These are phyloP conservation scores for Marchantia paleacea DNA, from an alignment of 225 moss, liverwort and hornwort genomes.

Conservation along the genomic window DNA sequence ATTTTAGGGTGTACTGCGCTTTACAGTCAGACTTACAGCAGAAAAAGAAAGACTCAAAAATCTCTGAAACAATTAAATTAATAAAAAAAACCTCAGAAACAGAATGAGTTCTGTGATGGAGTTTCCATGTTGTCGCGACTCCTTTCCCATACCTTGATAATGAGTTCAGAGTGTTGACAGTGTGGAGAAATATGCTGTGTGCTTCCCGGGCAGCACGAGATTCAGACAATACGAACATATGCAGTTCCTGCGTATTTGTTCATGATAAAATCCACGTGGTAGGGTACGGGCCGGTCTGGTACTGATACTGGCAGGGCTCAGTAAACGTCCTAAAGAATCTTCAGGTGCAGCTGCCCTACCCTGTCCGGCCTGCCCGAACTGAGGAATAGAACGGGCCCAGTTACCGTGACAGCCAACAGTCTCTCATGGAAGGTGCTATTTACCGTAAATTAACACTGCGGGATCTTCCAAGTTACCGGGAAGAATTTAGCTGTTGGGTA, in stretches of 20 bases:
- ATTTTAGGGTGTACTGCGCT: too few relatives aligned
- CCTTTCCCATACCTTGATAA: background rate
- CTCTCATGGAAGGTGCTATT: background rate
- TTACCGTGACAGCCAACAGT: background rate
- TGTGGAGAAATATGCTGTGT: background rate
- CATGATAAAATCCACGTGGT: background rate
- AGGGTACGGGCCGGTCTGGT: background rate
- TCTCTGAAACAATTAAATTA: too few relatives aligned
- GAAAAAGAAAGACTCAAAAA: too few relatives aligned
- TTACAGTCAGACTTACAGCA: too few relatives aligned
- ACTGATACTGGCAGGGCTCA: background rate
- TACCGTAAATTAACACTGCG: too few relatives aligned
- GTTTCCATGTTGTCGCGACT: too few relatives aligned
- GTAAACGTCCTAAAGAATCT: background rate
- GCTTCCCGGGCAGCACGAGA: background rate
- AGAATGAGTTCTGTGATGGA: too few relatives aligned
- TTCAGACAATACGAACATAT: background rate
- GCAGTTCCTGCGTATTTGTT: background rate
- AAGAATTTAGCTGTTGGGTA: background rate
- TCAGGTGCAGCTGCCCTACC: background rate
- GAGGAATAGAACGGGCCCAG: background rate
- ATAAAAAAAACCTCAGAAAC: too few relatives aligned
- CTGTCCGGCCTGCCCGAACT: background rate
- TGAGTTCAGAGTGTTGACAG: background rate
- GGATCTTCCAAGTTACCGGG: background rate